phyloP scores from a whole-genome alignment of 148 eudicot genomes.

The Simmondsia chinensis region DNA sequence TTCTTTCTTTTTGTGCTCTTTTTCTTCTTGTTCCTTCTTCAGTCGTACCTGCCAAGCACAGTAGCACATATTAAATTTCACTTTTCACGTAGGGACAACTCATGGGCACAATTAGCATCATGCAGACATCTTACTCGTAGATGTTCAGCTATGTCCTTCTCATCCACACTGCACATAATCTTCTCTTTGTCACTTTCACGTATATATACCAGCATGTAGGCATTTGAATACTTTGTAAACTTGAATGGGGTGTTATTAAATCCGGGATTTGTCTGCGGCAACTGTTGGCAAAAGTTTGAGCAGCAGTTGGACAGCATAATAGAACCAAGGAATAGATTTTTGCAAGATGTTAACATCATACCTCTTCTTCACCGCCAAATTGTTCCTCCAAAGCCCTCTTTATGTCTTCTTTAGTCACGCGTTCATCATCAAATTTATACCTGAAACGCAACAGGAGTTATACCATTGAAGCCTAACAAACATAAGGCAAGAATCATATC shows the following conservation, averaged over 20 bases:
- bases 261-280: constrained; percentile 91
- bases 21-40: constrained; percentile 89
- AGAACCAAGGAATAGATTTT: too few relatives aligned
- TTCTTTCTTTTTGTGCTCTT: constrained; percentile 82
- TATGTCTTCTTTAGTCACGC: constrained; percentile 88
- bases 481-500: too few relatives aligned
- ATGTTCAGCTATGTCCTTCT: constrained; percentile 93
- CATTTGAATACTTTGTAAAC: constrained; percentile 94
- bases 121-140: constrained; percentile 46
- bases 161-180: constrained; percentile 87
- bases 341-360: too few relatives aligned
- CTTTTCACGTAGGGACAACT: neutral
- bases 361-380: constrained; percentile 99
- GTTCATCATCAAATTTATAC: constrained; percentile 97
- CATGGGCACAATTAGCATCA: constrained; percentile 3
- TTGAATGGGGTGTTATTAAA: constrained; percentile 87
- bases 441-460: constrained; percentile 22
- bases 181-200: constrained; percentile 93
- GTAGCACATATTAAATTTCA: too few relatives aligned
- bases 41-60: constrained; percentile 56
- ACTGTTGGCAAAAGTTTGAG: constrained; percentile 29
- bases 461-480: too few relatives aligned
- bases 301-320: constrained; percentile 6
- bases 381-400: constrained; percentile 95
- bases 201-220: constrained; percentile 97